Conservation (phyloP, 768 basidiomycete genomes). For the Auriscalpium orientale region DNA sequence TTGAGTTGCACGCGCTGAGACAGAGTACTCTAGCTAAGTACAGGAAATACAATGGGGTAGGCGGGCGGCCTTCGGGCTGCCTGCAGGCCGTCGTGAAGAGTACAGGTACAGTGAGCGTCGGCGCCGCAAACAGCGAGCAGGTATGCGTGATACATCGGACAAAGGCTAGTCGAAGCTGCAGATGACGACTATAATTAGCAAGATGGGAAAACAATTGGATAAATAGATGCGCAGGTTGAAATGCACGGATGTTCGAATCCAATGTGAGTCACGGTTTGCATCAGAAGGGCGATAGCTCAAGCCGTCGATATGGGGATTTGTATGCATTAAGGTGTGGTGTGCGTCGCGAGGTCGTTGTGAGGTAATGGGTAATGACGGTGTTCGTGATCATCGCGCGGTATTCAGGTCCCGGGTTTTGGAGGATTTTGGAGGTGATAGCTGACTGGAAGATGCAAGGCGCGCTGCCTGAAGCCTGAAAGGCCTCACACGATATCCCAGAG, state of each 20-base stretch:
- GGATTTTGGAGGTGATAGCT: too few relatives aligned
- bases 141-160: neutral
- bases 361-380: too few relatives aligned
- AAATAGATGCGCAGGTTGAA: slow-evolving; percentile 24
- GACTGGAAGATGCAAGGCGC: neutral
- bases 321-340: too few relatives aligned
- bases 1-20: neutral
- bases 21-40: neutral
- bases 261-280: slow-evolving; percentile 9
- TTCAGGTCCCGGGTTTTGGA: too few relatives aligned
- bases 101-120: neutral
- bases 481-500: slow-evolving; percentile 84
- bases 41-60: neutral
- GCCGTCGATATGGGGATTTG: too few relatives aligned
- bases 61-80: neutral
- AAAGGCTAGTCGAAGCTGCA: neutral
- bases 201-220: slow-evolving; percentile 3
- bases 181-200: neutral
- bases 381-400: too few relatives aligned
- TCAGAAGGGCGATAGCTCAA: neutral
- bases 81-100: neutral
- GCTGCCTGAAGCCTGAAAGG: neutral
- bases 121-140: neutral
- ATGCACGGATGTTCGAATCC: slow-evolving; percentile 14
- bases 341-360: too few relatives aligned